Evolutionary conservation across 148 eudicot species (phyloP).

Genomic region (Fagopyrum tataricum): DNA sequence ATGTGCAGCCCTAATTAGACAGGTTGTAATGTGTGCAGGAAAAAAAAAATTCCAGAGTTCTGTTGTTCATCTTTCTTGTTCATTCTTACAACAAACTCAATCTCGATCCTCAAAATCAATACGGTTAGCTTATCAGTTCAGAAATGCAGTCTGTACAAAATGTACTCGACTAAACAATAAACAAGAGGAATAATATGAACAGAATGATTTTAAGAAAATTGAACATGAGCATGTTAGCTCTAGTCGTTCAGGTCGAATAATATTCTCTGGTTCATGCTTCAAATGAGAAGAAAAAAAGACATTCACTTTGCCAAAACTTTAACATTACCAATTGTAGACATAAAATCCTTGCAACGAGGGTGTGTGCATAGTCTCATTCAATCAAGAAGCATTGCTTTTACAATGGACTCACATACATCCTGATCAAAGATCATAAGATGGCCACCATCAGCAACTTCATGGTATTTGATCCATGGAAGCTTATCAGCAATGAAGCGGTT

Average conservation of each 20-base stretch:
- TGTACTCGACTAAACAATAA: too few species aligned
- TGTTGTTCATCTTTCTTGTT: too few species aligned
- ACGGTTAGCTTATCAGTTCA: too few species aligned
- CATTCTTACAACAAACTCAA: too few species aligned
- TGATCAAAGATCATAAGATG: conserved; percentile 22
- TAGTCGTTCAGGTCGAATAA: too few species aligned
- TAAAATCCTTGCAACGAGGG: neutral
- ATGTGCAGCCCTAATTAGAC: too few species aligned
- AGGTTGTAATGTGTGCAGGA: too few species aligned
- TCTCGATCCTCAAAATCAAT: too few species aligned
- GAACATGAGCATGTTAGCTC: too few species aligned
- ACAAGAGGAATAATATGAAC: neutral
- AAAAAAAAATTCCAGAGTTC: too few species aligned
- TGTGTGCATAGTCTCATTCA: conserved; percentile 2
- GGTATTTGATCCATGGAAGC: conserved; percentile 37
- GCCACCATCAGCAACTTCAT: conserved; percentile 34
- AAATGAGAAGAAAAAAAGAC: too few species aligned
- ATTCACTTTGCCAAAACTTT: neutral
- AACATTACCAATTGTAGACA: neutral
- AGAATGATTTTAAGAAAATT: neutral
- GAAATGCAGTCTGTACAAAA: too few species aligned
- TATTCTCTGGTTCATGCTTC: neutral
- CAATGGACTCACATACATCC: conserved; percentile 33
- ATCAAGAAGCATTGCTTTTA: conserved; percentile 42
- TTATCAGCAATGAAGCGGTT: conserved; percentile 28